phyloP scores from a whole-genome alignment of 2,329 filamentous ascomycete species.

The Talaromyces islandicus region DNA sequence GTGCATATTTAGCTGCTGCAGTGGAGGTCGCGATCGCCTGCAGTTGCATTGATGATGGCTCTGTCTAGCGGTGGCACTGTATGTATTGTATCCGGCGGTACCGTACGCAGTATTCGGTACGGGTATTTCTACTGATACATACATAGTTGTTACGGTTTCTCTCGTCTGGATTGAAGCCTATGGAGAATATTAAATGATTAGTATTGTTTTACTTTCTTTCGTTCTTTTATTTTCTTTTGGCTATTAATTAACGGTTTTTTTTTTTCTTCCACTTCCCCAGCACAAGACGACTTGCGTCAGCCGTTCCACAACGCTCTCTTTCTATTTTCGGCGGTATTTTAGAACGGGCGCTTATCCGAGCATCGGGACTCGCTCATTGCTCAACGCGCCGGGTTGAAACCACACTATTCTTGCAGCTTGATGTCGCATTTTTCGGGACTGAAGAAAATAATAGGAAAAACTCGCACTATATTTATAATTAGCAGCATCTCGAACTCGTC shows the following conservation, averaged over 20 bases:
- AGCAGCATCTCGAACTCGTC: neutral
- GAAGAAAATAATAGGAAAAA: neutral
- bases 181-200: too few relatives aligned
- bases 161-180: too few relatives aligned
- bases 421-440: neutral
- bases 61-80: neutral
- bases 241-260: neutral
- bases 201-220: neutral
- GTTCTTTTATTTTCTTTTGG: neutral
- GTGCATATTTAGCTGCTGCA: constrained; percentile 5
- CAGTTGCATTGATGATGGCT: constrained; percentile 5
- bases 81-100: neutral
- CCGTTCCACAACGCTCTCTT: neutral
- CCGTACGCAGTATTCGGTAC: neutral
- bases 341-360: constrained; percentile 10
- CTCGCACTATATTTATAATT: neutral
- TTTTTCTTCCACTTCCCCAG: neutral
- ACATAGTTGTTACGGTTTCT: neutral
- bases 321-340: neutral
- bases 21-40: constrained; percentile 9
- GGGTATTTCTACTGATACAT: neutral
- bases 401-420: constrained; percentile 3
- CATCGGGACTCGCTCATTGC: constrained; percentile 6
- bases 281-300: neutral
- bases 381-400: constrained; percentile 3